Conservation (phyloP, 2,329 filamentous ascomycete genomes). For the Arthrobotrys pseudoclavata region DNA sequence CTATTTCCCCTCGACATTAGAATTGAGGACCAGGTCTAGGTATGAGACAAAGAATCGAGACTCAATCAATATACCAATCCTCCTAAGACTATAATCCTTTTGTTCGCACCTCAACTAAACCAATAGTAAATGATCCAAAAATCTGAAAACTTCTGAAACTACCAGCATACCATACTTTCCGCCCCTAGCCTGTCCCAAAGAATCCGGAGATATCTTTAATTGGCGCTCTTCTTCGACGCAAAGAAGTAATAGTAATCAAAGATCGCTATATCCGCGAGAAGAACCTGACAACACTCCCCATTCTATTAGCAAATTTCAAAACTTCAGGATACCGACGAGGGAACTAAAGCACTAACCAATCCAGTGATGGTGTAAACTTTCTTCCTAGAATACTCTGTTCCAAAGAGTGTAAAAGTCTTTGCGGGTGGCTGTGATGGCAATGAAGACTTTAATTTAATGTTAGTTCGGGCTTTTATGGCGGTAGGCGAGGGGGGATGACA, state of each 20-base stretch:
- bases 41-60: too few species aligned
- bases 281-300: conserved; percentile 8
- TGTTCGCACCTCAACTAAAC: too few species aligned
- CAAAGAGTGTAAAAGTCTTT: conserved; percentile 41
- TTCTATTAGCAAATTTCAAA: neutral
- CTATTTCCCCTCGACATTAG: too few species aligned
- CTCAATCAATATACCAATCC: too few species aligned
- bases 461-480: too few species aligned
- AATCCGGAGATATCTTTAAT: neutral
- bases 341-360: conserved; percentile 18
- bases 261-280: conserved; percentile 38
- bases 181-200: neutral
- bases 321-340: neutral
- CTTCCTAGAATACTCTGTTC: conserved; percentile 43
- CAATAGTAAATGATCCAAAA: too few species aligned
- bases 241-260: conserved; percentile 57
- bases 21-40: too few species aligned
- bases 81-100: too few species aligned
- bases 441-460: neutral
- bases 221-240: conserved; percentile 5
- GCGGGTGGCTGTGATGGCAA: conserved; percentile 3
- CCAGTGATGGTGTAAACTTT: conserved; percentile 46
- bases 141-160: too few species aligned
- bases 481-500: neutral
- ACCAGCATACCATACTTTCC: neutral